Evolutionary conservation across 1,284 basidiomycete genomes (phyloP).

Genomic region (Leccinum ponderosum): DNA sequence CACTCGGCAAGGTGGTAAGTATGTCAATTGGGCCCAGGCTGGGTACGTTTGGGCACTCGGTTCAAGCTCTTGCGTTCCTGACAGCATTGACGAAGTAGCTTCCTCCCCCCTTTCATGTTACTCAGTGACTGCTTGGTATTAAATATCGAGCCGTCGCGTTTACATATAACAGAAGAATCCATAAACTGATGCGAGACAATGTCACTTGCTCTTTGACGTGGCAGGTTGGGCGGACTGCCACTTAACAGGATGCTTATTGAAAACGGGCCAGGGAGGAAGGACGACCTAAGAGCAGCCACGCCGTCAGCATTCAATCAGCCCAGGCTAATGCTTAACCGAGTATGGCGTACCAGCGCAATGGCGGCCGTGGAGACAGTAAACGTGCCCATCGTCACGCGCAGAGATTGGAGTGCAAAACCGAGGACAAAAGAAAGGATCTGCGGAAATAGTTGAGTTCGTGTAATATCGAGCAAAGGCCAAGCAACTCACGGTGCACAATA

Average conservation of each 20-base stretch:
- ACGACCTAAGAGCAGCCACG: constrained; percentile 42
- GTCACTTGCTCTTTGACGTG: constrained; percentile 25
- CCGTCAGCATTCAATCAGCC: neutral
- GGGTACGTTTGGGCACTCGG: too few relatives aligned
- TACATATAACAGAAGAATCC: neutral
- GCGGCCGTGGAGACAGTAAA: constrained; percentile 48
- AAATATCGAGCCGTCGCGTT: neutral
- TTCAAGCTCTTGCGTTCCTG: too few relatives aligned
- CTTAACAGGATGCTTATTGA: constrained; percentile 60
- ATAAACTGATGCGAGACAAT: neutral
- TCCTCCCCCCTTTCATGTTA: too few relatives aligned
- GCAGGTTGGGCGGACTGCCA: constrained; percentile 52
- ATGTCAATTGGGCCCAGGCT: too few relatives aligned
- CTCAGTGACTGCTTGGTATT: too few relatives aligned
- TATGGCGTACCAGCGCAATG: constrained; percentile 53
- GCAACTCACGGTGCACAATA: constrained; percentile 42
- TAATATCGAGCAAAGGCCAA: neutral
- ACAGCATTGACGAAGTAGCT: too few relatives aligned
- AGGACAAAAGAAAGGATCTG: constrained; percentile 65
- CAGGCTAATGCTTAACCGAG: neutral
- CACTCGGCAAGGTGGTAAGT: too few relatives aligned
- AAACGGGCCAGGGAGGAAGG: constrained; percentile 72
- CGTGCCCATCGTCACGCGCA: constrained; percentile 57
- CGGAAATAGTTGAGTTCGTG: neutral
- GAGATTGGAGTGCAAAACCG: constrained; percentile 61